These are phyloP conservation scores for Crithidia bombi DNA, from an alignment of 208 protist genomes.

Conservation along the genomic window DNA sequence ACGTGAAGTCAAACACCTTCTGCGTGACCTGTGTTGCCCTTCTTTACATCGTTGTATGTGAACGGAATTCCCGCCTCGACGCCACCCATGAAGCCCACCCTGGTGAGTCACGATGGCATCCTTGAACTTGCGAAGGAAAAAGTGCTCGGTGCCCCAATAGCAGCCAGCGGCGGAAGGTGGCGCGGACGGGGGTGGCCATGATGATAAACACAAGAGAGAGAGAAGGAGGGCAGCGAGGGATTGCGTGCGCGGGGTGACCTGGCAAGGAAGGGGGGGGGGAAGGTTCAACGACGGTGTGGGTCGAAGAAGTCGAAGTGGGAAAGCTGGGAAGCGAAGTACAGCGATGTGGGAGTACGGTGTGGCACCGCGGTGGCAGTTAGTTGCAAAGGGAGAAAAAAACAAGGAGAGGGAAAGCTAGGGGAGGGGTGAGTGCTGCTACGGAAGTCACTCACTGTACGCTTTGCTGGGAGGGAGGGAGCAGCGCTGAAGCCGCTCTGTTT, in stretches of 20 bases:
- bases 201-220: constrained; percentile 3
- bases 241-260: neutral
- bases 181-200: constrained; percentile 39
- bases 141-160: constrained; percentile 95
- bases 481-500: no score
- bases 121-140: constrained; percentile 87
- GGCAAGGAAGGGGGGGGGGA: neutral
- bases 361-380: no score
- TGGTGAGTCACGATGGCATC: constrained; percentile 70
- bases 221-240: neutral
- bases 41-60: constrained; percentile 94
- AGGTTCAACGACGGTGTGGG: no score
- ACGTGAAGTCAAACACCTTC: constrained; percentile 94
- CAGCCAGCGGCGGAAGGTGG: constrained; percentile 91
- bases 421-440: no score
- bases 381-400: constrained; percentile 25
- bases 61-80: constrained; percentile 22
- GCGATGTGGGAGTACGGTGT: no score
- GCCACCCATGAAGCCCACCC: constrained; percentile 93
- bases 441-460: no score
- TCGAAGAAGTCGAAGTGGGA: no score
- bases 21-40: constrained; percentile 92
- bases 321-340: no score
- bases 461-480: no score
- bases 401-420: neutral